A percentile compares a stretch with the other conserved stretches of the same genome.
These are phyloP conservation scores for Neonectria magnoliae DNA, from an alignment of 2,329 filamentous ascomycete genomes.

Conservation along the genomic window DNA sequence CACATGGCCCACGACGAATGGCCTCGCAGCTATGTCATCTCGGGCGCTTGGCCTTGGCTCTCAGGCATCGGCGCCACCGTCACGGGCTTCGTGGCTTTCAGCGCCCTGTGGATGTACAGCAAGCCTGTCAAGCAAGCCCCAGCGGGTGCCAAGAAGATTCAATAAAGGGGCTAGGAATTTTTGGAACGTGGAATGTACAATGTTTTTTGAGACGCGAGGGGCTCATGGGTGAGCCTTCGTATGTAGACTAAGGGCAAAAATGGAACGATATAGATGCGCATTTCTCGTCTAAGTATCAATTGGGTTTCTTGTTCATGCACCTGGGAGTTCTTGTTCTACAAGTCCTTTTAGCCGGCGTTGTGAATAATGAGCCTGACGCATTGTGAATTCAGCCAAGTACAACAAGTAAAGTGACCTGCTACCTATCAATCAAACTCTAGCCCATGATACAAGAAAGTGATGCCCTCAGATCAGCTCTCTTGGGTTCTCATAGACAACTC, in stretches of 20 bases:
- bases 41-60: constrained; percentile 94
- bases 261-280: constrained; percentile 29
- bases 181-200: constrained; percentile 27
- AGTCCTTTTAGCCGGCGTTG: background rate
- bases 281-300: constrained; percentile 15
- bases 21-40: constrained; percentile 89
- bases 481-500: constrained; percentile 64
- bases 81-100: constrained; percentile 84
- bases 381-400: too few relatives aligned
- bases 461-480: constrained; percentile 68
- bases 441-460: constrained; percentile 28
- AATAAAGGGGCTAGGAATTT: constrained; percentile 46
- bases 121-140: constrained; percentile 54
- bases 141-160: constrained; percentile 57
- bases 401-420: background rate
- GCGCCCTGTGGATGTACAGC: constrained; percentile 85
- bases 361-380: background rate
- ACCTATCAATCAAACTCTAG: background rate
- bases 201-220: constrained; percentile 20
- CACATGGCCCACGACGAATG: constrained; percentile 99
- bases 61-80: constrained; percentile 86
- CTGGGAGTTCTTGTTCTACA: background rate
- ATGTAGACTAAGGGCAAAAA: constrained; percentile 34
- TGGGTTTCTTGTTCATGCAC: constrained; percentile 3
- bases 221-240: constrained; percentile 22